Conservation (phyloP, 805 yeast genomes). For the Pichia sporocuriosa region DNA sequence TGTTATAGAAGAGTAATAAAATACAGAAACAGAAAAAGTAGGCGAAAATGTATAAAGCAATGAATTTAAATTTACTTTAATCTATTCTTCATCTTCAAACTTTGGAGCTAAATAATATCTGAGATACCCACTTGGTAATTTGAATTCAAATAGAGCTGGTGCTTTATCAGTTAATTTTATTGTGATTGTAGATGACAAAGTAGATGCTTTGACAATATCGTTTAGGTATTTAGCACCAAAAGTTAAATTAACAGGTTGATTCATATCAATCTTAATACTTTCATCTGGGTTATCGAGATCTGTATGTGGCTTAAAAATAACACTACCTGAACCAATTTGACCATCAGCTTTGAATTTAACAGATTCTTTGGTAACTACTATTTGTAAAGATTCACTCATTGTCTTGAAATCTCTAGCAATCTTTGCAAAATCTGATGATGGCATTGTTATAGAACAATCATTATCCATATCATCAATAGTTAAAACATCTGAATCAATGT, state of each 20-base stretch:
- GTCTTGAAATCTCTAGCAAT: slow-evolving; percentile 82
- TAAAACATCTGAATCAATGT: slow-evolving; percentile 90
- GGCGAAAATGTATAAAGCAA: background rate
- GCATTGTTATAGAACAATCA: slow-evolving; percentile 81
- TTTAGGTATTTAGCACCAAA: slow-evolving; percentile 88
- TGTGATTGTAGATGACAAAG: slow-evolving; percentile 69
- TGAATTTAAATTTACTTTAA: background rate
- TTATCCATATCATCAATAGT: slow-evolving; percentile 91
- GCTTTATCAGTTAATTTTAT: slow-evolving; percentile 83
- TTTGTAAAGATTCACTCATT: slow-evolving; percentile 79
- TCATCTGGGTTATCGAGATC: slow-evolving; percentile 77
- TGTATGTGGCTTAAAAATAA: slow-evolving; percentile 76
- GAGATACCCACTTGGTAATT: slow-evolving; percentile 84
- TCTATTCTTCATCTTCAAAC: slow-evolving; percentile 81
- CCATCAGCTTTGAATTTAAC: slow-evolving; percentile 88
- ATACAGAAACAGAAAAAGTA: background rate
- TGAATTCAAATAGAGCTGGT: slow-evolving; percentile 91
- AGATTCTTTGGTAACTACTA: slow-evolving; percentile 84
- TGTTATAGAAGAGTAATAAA: slow-evolving; percentile 3
- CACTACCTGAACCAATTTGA: slow-evolving; percentile 82
- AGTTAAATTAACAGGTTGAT: slow-evolving; percentile 79
- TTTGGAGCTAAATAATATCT: slow-evolving; percentile 97
- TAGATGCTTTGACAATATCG: slow-evolving; percentile 87
- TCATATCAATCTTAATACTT: slow-evolving; percentile 67
- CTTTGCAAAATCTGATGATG: slow-evolving; percentile 82